Evolutionary conservation across 192 early-diverging fungal species (phyloP).

Genomic region (Backusella mclennaniae): DNA sequence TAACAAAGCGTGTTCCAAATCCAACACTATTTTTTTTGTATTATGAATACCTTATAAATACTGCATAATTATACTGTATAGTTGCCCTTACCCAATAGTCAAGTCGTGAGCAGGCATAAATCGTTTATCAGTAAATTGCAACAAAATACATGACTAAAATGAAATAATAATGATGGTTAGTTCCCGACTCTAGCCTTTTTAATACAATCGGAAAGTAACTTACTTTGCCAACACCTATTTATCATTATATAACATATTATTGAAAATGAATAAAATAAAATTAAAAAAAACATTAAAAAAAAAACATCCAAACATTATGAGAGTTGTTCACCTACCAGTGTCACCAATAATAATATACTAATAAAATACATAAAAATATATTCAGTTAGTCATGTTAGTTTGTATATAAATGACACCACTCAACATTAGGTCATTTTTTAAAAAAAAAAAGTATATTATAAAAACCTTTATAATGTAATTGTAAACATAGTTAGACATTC

Average conservation of each 20-base stretch:
- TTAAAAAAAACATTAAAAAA: too few relatives aligned
- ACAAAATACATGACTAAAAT: conserved; percentile 67
- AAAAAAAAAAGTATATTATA: background rate
- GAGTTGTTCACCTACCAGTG: conserved; percentile 48
- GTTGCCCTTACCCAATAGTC: conserved; percentile 65
- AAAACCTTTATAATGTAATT: conserved; percentile 66
- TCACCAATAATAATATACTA: conserved; percentile 87
- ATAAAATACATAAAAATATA: conserved; percentile 13
- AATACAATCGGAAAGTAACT: background rate
- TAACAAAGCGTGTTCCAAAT: conserved; percentile 78
- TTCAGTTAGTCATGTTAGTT: background rate
- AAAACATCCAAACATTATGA: background rate
- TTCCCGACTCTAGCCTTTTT: background rate
- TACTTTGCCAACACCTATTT: conserved; percentile 76
- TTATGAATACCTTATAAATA: too few relatives aligned
- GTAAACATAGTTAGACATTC: conserved; percentile 51
- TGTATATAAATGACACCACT: background rate
- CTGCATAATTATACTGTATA: too few relatives aligned
- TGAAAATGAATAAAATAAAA: background rate
- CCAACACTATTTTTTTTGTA: conserved; percentile 51
- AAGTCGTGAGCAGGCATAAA: conserved; percentile 81
- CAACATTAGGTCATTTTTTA: background rate
- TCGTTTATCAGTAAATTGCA: conserved; percentile 83
- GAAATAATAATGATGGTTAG: background rate
- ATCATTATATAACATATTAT: background rate